Percentiles rank a stretch among this genome's conserved stretches.
phyloP scores from a whole-genome alignment of 257 asterid species.

The Nicotiana tabacum region DNA sequence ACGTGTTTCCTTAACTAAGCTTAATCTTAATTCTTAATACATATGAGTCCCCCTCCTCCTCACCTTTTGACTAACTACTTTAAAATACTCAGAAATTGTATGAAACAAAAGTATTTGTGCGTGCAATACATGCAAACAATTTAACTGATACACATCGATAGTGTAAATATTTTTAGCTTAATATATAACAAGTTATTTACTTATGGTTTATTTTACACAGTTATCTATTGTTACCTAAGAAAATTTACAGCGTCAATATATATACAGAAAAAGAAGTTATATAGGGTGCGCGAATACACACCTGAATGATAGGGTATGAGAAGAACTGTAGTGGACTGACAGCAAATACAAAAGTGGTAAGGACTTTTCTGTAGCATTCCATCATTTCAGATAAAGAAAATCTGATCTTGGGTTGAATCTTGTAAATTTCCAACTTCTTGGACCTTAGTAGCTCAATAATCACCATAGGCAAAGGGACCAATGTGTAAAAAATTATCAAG shows the following conservation, averaged over 20 bases:
- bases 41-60: neutral
- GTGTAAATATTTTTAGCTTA: neutral
- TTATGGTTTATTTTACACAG: neutral
- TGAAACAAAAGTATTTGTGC: neutral
- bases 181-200: neutral
- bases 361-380: slow-evolving; percentile 47
- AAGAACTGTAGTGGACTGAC: slow-evolving; percentile 61
- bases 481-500: slow-evolving; percentile 49
- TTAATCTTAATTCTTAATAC: neutral
- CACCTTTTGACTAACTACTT: neutral
- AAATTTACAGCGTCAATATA: too few relatives aligned
- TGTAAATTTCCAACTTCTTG: slow-evolving; percentile 35
- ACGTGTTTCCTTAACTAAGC: neutral
- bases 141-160: too few relatives aligned
- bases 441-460: slow-evolving; percentile 40
- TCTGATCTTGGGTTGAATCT: slow-evolving; percentile 56
- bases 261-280: neutral
- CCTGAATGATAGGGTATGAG: slow-evolving; percentile 60
- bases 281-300: neutral
- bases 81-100: too few relatives aligned
- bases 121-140: neutral
- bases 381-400: slow-evolving; percentile 46
- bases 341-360: slow-evolving; percentile 38
- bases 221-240: too few relatives aligned
- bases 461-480: slow-evolving; percentile 53